Evolutionary conservation across 2,329 filamentous ascomycete genomes (phyloP), one percentile per base, ranked within the genome.

Genomic region (Stemphylium vesicarium): DNA sequence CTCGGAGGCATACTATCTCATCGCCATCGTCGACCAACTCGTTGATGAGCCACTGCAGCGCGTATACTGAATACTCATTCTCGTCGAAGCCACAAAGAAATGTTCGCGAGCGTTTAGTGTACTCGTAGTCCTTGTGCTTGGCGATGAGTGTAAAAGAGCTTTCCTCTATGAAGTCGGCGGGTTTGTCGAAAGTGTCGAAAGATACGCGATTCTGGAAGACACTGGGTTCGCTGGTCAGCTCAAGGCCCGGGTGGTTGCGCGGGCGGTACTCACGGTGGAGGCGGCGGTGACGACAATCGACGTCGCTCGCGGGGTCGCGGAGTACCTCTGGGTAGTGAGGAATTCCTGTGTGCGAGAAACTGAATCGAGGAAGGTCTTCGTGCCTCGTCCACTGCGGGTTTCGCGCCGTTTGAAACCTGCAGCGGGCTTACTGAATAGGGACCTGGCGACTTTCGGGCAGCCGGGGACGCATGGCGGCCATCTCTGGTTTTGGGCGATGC

Each of bases 11-110:
- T 8, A 97, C 90, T 53, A 97, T 88, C 76, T 96, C 92, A 71
- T 97, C 93, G 15, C 93, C 92, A 69, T 96, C 93, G 67, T 96
- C 92, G 36, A 96, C 91, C 51, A 96, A 82, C 77, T 96, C 92
- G 67, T 96, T 91, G 35, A 97, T 85, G 45, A 96, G 82, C 92
- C 92, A 97, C 75, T 96, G 91, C 15, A 97, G 81, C 13, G 93
- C 93, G 76, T 94, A 95, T 59, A 96, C 91, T 6, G 92, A 96
- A 75, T 96, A 96, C 54, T 91, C 85, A 66, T 96, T 92, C 68
- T 94, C 90, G 75, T 96, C 93, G 15, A 93, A 90, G 16, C 93
- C 93, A 60, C 93, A 94, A 72, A 97, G 87, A 68, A 96, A 96
- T 8, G 91, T 96, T 48, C 93, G 87, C 49, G 91, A 95, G 56